phyloP scores from a whole-genome alignment of 306 rosid genomes.

The Hippophae gyantsensis region DNA sequence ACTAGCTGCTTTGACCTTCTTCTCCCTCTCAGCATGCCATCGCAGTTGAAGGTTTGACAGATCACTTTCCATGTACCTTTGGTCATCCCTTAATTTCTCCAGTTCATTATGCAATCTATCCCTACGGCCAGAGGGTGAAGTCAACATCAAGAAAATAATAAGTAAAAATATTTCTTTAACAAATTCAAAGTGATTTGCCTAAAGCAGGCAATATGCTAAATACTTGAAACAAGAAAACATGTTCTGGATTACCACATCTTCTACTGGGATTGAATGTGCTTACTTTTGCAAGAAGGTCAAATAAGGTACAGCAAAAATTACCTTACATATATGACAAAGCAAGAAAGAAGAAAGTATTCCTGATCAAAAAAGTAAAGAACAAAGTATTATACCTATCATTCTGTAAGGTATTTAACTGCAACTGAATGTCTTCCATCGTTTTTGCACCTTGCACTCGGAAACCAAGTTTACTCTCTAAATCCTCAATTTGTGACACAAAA shows the following conservation, averaged over 20 bases:
- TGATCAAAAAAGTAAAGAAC: slow-evolving; percentile 4
- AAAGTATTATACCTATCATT: slow-evolving; percentile 43
- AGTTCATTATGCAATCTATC: slow-evolving; percentile 58
- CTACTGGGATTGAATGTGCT: too few species aligned
- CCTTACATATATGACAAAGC: too few species aligned
- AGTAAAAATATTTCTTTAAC: neutral
- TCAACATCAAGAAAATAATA: slow-evolving; percentile 5
- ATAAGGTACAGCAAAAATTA: too few species aligned
- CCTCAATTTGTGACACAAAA: slow-evolving; percentile 57
- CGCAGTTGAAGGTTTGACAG: slow-evolving; percentile 35
- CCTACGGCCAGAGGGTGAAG: slow-evolving; percentile 34
- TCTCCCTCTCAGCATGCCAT: slow-evolving; percentile 61
- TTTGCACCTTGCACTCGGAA: slow-evolving; percentile 56
- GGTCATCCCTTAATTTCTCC: slow-evolving; percentile 60
- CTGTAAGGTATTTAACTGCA: slow-evolving; percentile 58
- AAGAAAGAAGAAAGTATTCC: neutral
- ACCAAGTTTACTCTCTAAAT: slow-evolving; percentile 58
- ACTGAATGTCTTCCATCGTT: slow-evolving; percentile 64
- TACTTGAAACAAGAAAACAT: too few species aligned
- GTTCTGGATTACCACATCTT: too few species aligned
- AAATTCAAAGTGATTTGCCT: neutral
- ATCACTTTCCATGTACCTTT: slow-evolving; percentile 52
- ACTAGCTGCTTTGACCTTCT: slow-evolving; percentile 48
- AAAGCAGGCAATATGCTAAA: too few species aligned
- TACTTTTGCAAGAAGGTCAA: too few species aligned